Evolutionary conservation across 352 stramenopile species (phyloP).

Genomic region (Achlya hypogyna): DNA sequence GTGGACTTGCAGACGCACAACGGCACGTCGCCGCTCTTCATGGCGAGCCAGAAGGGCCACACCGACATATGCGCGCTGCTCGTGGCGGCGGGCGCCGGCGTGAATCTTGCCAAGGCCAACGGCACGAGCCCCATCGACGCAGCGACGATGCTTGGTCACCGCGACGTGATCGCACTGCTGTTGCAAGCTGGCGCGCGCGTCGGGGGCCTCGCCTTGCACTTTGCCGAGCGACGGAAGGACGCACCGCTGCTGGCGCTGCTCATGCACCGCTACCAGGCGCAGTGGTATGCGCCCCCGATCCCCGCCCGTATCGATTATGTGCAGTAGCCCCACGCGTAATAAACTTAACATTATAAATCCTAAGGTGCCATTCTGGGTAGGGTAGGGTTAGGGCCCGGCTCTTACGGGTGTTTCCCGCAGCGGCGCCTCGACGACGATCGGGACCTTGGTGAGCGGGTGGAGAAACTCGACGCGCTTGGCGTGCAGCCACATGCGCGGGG

Average conservation of each 20-base stretch:
- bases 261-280: slow-evolving; percentile 50
- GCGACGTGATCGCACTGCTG: slow-evolving; percentile 46
- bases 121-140: slow-evolving; percentile 65
- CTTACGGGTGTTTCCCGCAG: background rate
- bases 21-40: slow-evolving; percentile 64
- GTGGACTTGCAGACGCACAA: slow-evolving; percentile 38
- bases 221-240: slow-evolving; percentile 61
- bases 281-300: slow-evolving; percentile 18
- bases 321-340: background rate
- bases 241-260: slow-evolving; percentile 47
- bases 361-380: no score
- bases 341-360: no score
- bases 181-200: slow-evolving; percentile 58
- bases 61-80: slow-evolving; percentile 42
- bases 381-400: background rate
- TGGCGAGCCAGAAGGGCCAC: slow-evolving; percentile 65
- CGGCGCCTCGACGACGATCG: background rate
- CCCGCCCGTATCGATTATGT: background rate
- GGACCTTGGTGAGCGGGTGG: background rate
- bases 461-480: background rate
- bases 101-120: slow-evolving; percentile 55
- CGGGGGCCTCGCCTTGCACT: slow-evolving; percentile 54
- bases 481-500: slow-evolving; percentile 1
- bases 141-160: slow-evolving; percentile 50
- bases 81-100: slow-evolving; percentile 41